Percentiles rank a stretch among this genome's conserved stretches.
Evolutionary conservation across 768 basidiomycete genomes (phyloP).

Genomic region (Amanita muscaria): DNA sequence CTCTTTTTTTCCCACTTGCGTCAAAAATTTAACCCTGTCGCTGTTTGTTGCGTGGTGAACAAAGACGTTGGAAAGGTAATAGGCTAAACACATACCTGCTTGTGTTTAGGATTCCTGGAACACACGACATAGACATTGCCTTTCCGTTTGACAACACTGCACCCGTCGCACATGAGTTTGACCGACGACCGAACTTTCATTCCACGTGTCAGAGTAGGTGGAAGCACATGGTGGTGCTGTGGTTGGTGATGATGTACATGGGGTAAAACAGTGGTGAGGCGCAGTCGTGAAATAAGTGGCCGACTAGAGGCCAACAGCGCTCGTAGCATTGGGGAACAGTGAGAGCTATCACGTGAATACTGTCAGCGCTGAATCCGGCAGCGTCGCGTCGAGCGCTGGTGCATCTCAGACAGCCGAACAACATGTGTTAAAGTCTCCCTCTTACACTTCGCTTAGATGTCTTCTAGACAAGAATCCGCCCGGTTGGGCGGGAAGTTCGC

Average conservation of each 20-base stretch:
- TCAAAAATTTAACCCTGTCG: constrained; percentile 73
- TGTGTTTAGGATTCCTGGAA: constrained; percentile 92
- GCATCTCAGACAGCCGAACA: too few species aligned
- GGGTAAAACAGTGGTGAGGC: constrained; percentile 24
- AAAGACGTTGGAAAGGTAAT: background rate
- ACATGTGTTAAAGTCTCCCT: background rate
- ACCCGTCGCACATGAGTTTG: constrained; percentile 92
- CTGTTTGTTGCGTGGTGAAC: constrained; percentile 29
- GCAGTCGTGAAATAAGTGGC: constrained; percentile 48
- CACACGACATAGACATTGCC: constrained; percentile 91
- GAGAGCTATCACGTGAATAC: constrained; percentile 1
- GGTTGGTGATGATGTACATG: constrained; percentile 24
- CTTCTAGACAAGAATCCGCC: constrained; percentile 15
- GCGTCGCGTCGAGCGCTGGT: too few species aligned
- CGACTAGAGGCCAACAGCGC: constrained; percentile 55
- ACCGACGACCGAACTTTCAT: constrained; percentile 97
- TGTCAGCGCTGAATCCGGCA: too few species aligned
- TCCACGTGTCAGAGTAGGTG: constrained; percentile 46
- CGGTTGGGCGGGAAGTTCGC: constrained; percentile 40
- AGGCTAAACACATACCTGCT: constrained; percentile 58
- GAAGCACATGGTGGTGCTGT: constrained; percentile 15
- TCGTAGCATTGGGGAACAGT: constrained; percentile 60
- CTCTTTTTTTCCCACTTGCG: too few species aligned
- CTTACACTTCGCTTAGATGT: constrained; percentile 17
- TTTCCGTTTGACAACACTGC: constrained; percentile 80